These are phyloP conservation scores for Ajuga chamaepitys DNA, from an alignment of 257 asterid genomes.

Conservation along the genomic window DNA sequence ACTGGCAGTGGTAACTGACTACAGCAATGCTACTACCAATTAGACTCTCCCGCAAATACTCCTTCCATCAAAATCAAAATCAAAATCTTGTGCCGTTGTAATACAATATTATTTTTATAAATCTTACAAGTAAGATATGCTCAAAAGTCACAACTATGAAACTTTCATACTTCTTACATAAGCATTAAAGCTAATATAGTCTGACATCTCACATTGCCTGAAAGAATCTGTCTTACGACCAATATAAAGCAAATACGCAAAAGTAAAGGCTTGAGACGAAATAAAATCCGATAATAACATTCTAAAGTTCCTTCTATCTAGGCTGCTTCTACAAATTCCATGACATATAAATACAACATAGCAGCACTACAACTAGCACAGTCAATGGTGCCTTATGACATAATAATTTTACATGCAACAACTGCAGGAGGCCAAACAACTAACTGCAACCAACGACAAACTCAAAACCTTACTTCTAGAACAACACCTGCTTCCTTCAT, in stretches of 20 bases:
- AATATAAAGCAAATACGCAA: background rate
- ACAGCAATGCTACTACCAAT: no score
- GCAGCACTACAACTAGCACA: constrained; percentile 16
- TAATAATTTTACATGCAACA: constrained; percentile 12
- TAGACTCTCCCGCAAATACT: no score
- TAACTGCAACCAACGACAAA: background rate
- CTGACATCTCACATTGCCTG: no score
- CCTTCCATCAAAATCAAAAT: no score
- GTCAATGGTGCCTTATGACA: constrained; percentile 5
- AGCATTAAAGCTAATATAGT: no score
- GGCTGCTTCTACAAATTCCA: constrained; percentile 25
- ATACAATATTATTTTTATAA: no score
- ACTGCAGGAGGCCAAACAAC: background rate
- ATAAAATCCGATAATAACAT: background rate
- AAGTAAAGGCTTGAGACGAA: background rate
- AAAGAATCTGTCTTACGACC: no score
- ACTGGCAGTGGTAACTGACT: no score
- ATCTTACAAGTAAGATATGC: no score
- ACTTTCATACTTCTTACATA: no score
- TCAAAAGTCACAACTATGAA: no score
- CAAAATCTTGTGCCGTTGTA: no score
- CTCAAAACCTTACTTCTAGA: background rate
- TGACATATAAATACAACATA: constrained; percentile 18
- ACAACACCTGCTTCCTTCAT: constrained; percentile 7
- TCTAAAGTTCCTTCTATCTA: constrained; percentile 14